Conservation (phyloP, 495 filamentous ascomycete genomes). For the Rhizodiscina lignyota region DNA sequence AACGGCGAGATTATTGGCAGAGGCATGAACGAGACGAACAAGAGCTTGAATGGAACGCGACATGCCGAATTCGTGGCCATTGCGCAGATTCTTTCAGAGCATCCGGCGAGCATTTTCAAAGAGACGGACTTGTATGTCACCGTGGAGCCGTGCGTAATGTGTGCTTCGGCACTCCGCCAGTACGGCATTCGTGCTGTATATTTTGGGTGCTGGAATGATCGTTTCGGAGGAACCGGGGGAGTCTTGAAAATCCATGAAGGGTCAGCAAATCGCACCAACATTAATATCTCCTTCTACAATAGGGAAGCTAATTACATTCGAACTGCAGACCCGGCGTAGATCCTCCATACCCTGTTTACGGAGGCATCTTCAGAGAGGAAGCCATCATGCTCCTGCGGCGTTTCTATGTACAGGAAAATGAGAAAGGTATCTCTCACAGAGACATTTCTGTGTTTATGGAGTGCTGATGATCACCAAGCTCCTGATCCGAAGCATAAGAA, state of each 20-base stretch:
- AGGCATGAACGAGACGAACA: conserved; percentile 94
- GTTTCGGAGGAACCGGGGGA: conserved; percentile 89
- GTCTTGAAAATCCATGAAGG: conserved; percentile 75
- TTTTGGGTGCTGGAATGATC: conserved; percentile 89
- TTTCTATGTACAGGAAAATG: conserved; percentile 96
- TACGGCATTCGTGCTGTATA: conserved; percentile 68
- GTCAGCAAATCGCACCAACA: too few species aligned
- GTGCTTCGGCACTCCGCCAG: conserved; percentile 80
- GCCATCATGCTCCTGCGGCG: conserved; percentile 78
- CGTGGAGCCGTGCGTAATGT: conserved; percentile 97
- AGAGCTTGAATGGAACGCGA: conserved; percentile 68
- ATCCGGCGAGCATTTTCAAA: conserved; percentile 42
- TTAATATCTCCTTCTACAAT: neutral
- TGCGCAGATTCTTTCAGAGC: conserved; percentile 35
- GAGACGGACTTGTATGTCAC: conserved; percentile 84
- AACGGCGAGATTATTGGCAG: conserved; percentile 54
- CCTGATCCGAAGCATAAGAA: conserved; percentile 44
- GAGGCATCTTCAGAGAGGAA: conserved; percentile 71
- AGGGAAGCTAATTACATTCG: neutral
- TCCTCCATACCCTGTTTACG: conserved; percentile 54
- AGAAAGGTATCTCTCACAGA: conserved; percentile 39
- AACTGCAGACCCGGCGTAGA: conserved; percentile 39
- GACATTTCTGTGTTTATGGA: neutral
- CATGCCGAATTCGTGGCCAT: conserved; percentile 91
- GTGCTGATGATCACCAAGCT: conserved; percentile 22